phyloP scores from a whole-genome alignment of 305 asterid species.

The Coffea humblotiana region DNA sequence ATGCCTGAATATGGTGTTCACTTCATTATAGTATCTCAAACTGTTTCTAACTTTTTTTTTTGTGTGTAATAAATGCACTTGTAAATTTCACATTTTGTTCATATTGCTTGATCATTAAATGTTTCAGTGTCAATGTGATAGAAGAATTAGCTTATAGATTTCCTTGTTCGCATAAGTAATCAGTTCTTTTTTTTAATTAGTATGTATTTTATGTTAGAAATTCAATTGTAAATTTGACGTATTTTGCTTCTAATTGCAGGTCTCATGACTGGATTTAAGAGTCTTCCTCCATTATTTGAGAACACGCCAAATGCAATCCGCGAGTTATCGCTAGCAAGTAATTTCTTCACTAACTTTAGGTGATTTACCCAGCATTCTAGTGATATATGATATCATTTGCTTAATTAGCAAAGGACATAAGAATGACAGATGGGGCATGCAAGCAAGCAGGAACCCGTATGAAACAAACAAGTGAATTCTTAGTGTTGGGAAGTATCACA shows the following conservation, averaged over 20 bases:
- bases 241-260: constrained; percentile 45
- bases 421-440: neutral
- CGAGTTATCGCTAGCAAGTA: constrained; percentile 91
- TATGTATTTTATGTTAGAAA: neutral
- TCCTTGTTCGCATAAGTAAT: neutral
- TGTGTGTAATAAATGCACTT: neutral
- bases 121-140: neutral
- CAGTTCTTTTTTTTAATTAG: neutral
- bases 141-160: neutral
- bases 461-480: neutral
- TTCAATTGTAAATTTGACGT: neutral
- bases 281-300: constrained; percentile 88
- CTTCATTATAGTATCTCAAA: neutral
- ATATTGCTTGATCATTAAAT: neutral
- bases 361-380: neutral
- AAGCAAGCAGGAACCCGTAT: neutral
- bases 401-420: neutral
- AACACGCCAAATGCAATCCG: constrained; percentile 63
- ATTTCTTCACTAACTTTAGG: constrained; percentile 12
- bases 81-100: neutral
- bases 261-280: constrained; percentile 63
- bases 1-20: neutral
- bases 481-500: neutral
- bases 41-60: neutral
- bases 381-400: neutral